Conservation (phyloP, 495 filamentous ascomycete genomes). For the Penicillium coffeae region DNA sequence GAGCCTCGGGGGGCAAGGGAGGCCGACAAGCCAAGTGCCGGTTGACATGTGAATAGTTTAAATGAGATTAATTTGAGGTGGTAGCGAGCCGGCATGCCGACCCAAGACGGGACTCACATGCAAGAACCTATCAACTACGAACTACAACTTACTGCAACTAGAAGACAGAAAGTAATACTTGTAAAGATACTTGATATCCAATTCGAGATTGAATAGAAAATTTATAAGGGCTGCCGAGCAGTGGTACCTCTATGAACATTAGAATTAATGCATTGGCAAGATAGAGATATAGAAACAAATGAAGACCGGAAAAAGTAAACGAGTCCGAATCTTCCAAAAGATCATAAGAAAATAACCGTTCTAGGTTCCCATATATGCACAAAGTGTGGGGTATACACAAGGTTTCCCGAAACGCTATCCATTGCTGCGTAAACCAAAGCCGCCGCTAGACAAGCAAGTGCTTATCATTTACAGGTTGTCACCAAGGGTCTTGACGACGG, state of each 20-base stretch:
- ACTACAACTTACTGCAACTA: neutral
- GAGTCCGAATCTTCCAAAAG: conserved; percentile 2
- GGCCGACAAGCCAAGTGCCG: too few species aligned
- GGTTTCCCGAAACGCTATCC: conserved; percentile 19
- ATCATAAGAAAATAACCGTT: conserved; percentile 15
- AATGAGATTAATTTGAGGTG: too few species aligned
- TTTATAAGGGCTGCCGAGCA: neutral
- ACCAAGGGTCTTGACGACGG: conserved; percentile 32
- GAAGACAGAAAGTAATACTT: too few species aligned
- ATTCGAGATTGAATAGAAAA: neutral
- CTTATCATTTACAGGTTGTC: conserved; percentile 30
- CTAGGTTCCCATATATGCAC: conserved; percentile 15
- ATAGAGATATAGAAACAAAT: neutral
- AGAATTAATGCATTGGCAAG: neutral
- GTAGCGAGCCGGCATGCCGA: too few species aligned
- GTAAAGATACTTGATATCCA: neutral
- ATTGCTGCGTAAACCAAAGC: conserved; percentile 17
- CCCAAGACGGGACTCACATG: neutral
- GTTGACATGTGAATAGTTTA: too few species aligned
- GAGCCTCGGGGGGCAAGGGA: too few species aligned
- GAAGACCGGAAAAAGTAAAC: neutral
- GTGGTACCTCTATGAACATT: neutral
- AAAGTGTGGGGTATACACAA: conserved; percentile 17
- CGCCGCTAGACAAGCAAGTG: conserved; percentile 2
- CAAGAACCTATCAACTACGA: neutral